Evolutionary conservation across 1,284 basidiomycete species (phyloP).

Genomic region (Vanrija pseudolonga): DNA sequence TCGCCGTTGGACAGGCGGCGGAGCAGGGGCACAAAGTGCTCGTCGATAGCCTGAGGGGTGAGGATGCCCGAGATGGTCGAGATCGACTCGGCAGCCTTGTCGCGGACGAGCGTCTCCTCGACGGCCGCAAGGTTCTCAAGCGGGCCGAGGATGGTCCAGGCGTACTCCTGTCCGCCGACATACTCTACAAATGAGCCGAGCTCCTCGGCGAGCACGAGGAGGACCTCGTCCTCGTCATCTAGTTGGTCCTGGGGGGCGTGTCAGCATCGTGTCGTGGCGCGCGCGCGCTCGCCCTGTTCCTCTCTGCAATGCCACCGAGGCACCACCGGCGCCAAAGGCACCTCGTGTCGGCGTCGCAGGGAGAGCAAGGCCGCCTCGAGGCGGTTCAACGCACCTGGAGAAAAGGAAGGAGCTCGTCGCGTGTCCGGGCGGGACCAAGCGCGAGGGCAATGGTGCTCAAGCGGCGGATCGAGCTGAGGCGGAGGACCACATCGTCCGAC

Average conservation of each 20-base stretch:
- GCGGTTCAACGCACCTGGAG: constrained; percentile 52
- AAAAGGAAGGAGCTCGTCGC: constrained; percentile 95
- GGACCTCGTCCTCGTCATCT: constrained; percentile 98
- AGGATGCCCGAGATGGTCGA: constrained; percentile 82
- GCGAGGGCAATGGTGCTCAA: constrained; percentile 98
- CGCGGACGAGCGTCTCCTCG: constrained; percentile 96
- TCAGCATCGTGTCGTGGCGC: constrained; percentile 1
- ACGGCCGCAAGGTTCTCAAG: constrained; percentile 94
- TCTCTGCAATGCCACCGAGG: neutral
- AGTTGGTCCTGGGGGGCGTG: constrained; percentile 78
- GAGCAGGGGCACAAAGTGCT: constrained; percentile 86
- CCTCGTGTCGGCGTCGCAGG: neutral
- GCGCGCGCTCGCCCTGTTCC: neutral
- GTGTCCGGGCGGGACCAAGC: constrained; percentile 88
- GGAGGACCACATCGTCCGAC: constrained; percentile 88
- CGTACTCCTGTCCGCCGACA: constrained; percentile 83
- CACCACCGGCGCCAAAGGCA: neutral
- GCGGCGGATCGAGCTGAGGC: constrained; percentile 95
- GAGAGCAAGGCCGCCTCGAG: neutral
- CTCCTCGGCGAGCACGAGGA: constrained; percentile 94
- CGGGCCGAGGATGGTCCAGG: constrained; percentile 85
- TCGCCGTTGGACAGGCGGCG: constrained; percentile 88
- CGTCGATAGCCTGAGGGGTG: constrained; percentile 77
- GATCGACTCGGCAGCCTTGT: constrained; percentile 98
- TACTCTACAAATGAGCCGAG: constrained; percentile 91